Conservation (phyloP, 169 alveolate genomes). For the Cryptosporidium andersoni region DNA sequence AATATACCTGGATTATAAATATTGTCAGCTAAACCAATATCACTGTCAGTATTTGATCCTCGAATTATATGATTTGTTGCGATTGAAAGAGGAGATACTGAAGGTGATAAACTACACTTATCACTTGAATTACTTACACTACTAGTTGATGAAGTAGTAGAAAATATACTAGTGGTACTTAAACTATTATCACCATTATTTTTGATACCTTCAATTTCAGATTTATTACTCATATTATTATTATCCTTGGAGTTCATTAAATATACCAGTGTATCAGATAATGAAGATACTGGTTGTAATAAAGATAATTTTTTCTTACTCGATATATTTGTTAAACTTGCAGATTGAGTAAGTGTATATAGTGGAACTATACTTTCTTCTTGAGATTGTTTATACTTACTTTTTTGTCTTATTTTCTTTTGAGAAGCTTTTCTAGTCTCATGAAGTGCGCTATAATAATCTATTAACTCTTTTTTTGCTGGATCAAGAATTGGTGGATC, state of each 20-base stretch:
- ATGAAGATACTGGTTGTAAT: neutral
- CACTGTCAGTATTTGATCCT: neutral
- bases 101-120: conserved; percentile 6
- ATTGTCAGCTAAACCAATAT: neutral
- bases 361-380: conserved; percentile 56
- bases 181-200: neutral
- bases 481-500: conserved; percentile 69
- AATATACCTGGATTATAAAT: neutral
- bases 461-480: conserved; percentile 59
- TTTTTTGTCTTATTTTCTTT: conserved; percentile 24
- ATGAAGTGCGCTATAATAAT: conserved; percentile 58
- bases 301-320: neutral
- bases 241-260: neutral
- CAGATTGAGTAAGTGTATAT: conserved; percentile 38
- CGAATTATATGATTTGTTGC: too few relatives aligned
- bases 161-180: neutral
- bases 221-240: neutral
- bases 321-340: conserved; percentile 1
- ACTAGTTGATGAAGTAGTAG: too few relatives aligned
- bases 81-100: neutral
- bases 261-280: neutral
- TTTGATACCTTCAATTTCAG: neutral
- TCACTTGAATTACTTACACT: neutral
- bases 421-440: conserved; percentile 62
- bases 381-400: neutral